Evolutionary conservation across 768 basidiomycete genomes (phyloP), one percentile per base, ranked within the genome.

Genomic region (Solioccasus polychromus): DNA sequence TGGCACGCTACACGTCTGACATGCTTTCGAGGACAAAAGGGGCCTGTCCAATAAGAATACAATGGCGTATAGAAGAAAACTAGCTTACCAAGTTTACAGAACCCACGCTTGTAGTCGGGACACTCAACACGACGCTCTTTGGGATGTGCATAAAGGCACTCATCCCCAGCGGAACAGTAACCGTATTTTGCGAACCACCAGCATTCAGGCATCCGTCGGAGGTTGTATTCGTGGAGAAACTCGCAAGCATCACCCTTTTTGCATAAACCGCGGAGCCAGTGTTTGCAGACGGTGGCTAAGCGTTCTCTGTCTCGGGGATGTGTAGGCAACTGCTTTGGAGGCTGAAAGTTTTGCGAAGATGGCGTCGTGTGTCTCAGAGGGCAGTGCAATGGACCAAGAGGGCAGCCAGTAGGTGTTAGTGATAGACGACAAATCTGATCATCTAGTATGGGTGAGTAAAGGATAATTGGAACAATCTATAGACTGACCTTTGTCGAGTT

Each of bases 101-200:
- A 99, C 0, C 96, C 96, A 50, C 95, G 76, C 53, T 87, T 87
- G 66, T 94, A 99, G 64, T 96, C 92, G 30, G 92, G 92, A 62
- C 96, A 99, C 61, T 95, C 93, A 4, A 90, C 82, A 46, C 83
- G 79, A 40, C 93, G 78, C 67, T 93, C 91, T 64, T 92, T 91
- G 11, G 92, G 92, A 62, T 95, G 92, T 14, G 91, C 90, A 64
- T 98, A 99, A 54, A 99, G 73, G 64, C 96, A 99, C 67, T 98
- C 94, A 56, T 95, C 93, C 45, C 96, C 95, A 17, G 93, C 86
- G 20, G 91, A 90, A 66, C 96, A 98, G 67, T 93, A 98, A 14
- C 96, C 96, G 59, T 92, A 94, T 67, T 95, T 96, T 41, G 91
- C 91, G 66, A 84, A 97, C 93, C 93, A 98, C 86, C 92, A 96